Percentiles rank a stretch among this genome's conserved stretches.
Conservation (phyloP, 768 basidiomycete species). For the Collybia sordida region DNA sequence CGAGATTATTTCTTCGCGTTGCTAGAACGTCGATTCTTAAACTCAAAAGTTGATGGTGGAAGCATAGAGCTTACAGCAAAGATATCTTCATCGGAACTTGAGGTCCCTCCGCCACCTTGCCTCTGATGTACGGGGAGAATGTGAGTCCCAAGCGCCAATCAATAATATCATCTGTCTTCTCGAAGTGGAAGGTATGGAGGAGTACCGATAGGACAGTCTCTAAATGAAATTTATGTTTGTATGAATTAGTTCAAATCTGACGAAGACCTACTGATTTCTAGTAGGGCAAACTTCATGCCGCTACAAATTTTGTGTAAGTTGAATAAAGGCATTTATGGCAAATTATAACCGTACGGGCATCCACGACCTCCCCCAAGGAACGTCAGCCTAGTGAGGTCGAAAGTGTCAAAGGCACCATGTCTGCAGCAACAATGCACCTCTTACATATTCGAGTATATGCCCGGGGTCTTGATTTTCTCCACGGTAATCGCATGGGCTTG, state of each 20-base stretch:
- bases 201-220: slow-evolving; percentile 24
- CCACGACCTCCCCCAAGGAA: slow-evolving; percentile 45
- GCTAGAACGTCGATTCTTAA: no score
- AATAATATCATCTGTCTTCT: slow-evolving; percentile 15
- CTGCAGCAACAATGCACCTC: slow-evolving; percentile 4
- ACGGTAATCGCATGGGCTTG: slow-evolving; percentile 21
- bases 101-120: slow-evolving; percentile 8
- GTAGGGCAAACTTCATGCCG: slow-evolving; percentile 35
- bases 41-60: no score
- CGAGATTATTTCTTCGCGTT: no score
- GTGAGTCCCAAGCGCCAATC: slow-evolving; percentile 26
- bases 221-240: slow-evolving; percentile 3
- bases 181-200: slow-evolving; percentile 20
- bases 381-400: slow-evolving; percentile 32
- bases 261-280: slow-evolving; percentile 33
- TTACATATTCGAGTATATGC: slow-evolving; percentile 41
- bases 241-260: background rate
- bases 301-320: slow-evolving; percentile 12
- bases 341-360: slow-evolving; percentile 36
- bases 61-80: no score
- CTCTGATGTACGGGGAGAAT: slow-evolving; percentile 18
- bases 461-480: slow-evolving; percentile 36
- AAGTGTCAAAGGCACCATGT: background rate
- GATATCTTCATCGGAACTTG: background rate
- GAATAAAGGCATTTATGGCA: slow-evolving; percentile 11